Conservation (phyloP, 352 stramenopile genomes). For the Phytophthora boehmeriae region DNA sequence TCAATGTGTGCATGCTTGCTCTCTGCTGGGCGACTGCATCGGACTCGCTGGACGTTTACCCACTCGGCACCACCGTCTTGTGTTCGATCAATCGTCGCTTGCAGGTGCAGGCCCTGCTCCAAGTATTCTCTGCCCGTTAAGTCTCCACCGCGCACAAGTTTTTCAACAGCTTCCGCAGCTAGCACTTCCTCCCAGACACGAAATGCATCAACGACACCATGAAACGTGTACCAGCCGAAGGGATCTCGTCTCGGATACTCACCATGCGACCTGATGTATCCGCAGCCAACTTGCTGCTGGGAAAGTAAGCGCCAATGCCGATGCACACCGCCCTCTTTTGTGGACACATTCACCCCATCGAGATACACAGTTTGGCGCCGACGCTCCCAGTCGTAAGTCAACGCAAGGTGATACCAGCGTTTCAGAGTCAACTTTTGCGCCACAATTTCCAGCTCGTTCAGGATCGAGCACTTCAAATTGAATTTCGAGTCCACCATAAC, state of each 20-base stretch:
- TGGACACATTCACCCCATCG: constrained; percentile 4
- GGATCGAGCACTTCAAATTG: constrained; percentile 7
- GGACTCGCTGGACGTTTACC: neutral
- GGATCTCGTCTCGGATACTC: constrained; percentile 3
- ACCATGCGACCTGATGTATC: neutral
- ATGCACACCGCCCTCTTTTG: neutral
- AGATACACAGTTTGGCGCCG: constrained; percentile 6
- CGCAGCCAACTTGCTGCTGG: constrained; percentile 8
- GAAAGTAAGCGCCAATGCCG: constrained; percentile 3
- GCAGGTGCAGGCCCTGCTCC: too few relatives aligned
- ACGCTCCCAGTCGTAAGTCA: constrained; percentile 3
- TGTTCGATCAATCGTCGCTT: neutral
- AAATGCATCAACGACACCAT: neutral
- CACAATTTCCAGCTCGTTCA: neutral
- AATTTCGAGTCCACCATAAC: constrained; percentile 6
- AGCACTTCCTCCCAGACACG: neutral
- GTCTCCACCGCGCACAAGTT: neutral
- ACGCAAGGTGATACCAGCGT: constrained; percentile 21
- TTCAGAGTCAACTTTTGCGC: neutral
- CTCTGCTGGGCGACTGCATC: constrained; percentile 1
- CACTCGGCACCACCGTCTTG: neutral
- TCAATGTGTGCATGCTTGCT: neutral
- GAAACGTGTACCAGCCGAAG: neutral
- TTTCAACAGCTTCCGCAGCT: neutral
- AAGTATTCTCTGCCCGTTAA: neutral